phyloP scores from a whole-genome alignment of 495 filamentous ascomycete species.

The Neohortaea acidophila region DNA sequence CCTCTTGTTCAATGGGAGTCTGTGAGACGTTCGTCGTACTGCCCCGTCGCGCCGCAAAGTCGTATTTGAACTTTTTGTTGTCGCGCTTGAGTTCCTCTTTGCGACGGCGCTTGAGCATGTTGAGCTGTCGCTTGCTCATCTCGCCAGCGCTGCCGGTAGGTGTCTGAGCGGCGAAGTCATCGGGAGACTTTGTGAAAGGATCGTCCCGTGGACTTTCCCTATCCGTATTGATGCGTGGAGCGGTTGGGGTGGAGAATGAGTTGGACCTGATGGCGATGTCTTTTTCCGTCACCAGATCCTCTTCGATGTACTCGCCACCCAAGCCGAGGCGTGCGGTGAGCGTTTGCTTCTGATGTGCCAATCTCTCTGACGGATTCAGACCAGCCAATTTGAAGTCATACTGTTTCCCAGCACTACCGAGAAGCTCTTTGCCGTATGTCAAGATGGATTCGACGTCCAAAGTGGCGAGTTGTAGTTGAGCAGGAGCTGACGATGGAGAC shows the following conservation, averaged over 20 bases:
- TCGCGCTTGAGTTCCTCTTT: constrained; percentile 39
- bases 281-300: constrained; percentile 55
- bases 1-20: constrained; percentile 45
- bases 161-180: constrained; percentile 31
- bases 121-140: constrained; percentile 80
- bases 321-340: constrained; percentile 71
- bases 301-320: constrained; percentile 68
- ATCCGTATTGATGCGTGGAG: too few species aligned
- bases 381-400: constrained; percentile 65
- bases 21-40: constrained; percentile 49
- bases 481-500: constrained; percentile 16
- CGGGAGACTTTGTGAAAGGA: constrained; percentile 33
- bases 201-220: constrained; percentile 28
- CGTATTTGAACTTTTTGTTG: constrained; percentile 79
- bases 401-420: constrained; percentile 71
- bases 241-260: constrained; percentile 25
- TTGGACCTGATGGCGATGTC: constrained; percentile 33
- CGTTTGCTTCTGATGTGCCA: constrained; percentile 79
- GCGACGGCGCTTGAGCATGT: constrained; percentile 75
- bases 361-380: constrained; percentile 62
- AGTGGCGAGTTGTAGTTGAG: constrained; percentile 52
- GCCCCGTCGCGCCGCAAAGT: constrained; percentile 57
- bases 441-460: constrained; percentile 70
- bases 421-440: constrained; percentile 61
- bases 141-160: constrained; percentile 62